phyloP scores from a whole-genome alignment of 805 yeast genomes.

The Blastobotrys terrestris region DNA sequence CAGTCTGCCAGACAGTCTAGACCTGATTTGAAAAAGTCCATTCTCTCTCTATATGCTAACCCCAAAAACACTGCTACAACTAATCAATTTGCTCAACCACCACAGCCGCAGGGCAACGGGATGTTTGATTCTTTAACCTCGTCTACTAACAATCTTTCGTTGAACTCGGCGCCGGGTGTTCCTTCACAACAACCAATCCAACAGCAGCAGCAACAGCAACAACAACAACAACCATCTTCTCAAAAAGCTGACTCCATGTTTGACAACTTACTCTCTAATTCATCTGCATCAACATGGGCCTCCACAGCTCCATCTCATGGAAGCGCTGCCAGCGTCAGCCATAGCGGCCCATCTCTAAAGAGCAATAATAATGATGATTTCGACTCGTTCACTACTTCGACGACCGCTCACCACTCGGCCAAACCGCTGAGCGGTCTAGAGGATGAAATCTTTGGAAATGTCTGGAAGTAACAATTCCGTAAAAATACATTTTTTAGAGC shows the following conservation, averaged over 20 bases:
- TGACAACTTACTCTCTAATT: slow-evolving; percentile 8
- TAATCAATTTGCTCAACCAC: too few relatives aligned
- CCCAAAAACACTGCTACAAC: too few relatives aligned
- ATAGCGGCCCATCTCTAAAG: too few relatives aligned
- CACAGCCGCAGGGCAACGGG: too few relatives aligned
- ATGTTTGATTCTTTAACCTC: too few relatives aligned
- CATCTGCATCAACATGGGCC: slow-evolving; percentile 14
- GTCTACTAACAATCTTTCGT: too few relatives aligned
- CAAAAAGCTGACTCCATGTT: slow-evolving; percentile 4
- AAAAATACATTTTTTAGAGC: not conserved
- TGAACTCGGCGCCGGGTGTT: too few relatives aligned
- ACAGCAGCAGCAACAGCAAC: slow-evolving; percentile 10
- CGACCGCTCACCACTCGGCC: slow-evolving; percentile 19
- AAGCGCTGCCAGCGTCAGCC: slow-evolving; percentile 1
- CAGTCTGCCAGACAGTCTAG: slow-evolving; percentile 39
- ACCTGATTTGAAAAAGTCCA: slow-evolving; percentile 88
- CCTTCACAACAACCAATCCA: slow-evolving; percentile 8
- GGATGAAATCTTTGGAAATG: slow-evolving; percentile 34
- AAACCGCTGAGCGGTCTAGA: slow-evolving; percentile 18
- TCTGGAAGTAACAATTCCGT: slow-evolving; percentile 27
- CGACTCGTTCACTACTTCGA: slow-evolving; percentile 18
- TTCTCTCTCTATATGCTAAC: slow-evolving; percentile 71
- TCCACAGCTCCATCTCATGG: slow-evolving; percentile 7
- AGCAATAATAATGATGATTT: slow-evolving; percentile 15
- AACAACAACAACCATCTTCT: slow-evolving; percentile 6